Evolutionary conservation across 345 rosid species (phyloP).

Genomic region (Melaleuca alternifolia): DNA sequence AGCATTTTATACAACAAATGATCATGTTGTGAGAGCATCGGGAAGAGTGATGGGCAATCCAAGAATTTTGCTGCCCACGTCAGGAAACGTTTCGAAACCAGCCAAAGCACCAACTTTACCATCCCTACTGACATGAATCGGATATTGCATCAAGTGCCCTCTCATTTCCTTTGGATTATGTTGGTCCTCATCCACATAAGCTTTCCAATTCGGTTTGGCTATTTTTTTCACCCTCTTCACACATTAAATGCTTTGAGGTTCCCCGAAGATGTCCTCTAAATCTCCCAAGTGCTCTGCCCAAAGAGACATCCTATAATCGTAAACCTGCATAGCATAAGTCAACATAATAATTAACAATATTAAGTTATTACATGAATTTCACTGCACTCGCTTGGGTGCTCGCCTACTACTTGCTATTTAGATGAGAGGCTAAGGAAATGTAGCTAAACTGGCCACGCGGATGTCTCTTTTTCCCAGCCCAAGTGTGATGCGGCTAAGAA

Average conservation of each 20-base stretch:
- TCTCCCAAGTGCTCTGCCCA: constrained; percentile 61
- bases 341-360: too few relatives aligned
- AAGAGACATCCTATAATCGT: constrained; percentile 55
- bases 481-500: constrained; percentile 14
- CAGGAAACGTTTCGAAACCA: constrained; percentile 46
- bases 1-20: too few relatives aligned
- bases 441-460: constrained; percentile 46
- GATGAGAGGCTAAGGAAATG: background rate
- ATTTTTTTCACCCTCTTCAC: constrained; percentile 19
- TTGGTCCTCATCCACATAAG: constrained; percentile 19
- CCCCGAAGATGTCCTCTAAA: constrained; percentile 21
- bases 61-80: constrained; percentile 57
- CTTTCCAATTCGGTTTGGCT: constrained; percentile 38
- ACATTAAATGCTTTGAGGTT: constrained; percentile 32
- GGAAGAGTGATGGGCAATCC: constrained; percentile 55
- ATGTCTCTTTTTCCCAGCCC: constrained; percentile 39
- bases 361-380: too few relatives aligned
- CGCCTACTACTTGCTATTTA: too few relatives aligned
- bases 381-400: too few relatives aligned
- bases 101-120: constrained; percentile 30
- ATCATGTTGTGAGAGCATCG: constrained; percentile 44
- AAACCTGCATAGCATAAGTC: constrained; percentile 27
- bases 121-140: constrained; percentile 21
- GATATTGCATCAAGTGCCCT: constrained; percentile 56
- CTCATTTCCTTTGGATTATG: constrained; percentile 21